Evolutionary conservation across 2,329 filamentous ascomycete species (phyloP).

Genomic region (Colletotrichum lentis): DNA sequence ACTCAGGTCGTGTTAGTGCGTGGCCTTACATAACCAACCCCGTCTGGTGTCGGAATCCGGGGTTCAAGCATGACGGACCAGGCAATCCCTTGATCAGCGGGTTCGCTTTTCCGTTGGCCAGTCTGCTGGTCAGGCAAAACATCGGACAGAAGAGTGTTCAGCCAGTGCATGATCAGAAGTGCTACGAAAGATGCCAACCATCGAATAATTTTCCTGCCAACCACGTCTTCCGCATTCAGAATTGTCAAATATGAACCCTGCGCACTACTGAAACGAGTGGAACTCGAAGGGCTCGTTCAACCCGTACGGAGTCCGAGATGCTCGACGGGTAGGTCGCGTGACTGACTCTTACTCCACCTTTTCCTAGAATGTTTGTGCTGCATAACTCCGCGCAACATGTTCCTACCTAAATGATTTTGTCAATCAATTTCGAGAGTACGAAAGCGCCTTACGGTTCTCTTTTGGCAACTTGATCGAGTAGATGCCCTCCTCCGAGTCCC

Average conservation of each 20-base stretch:
- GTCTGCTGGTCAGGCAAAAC: constrained; percentile 11
- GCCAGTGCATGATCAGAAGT: background rate
- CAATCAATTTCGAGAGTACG: too few species aligned
- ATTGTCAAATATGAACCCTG: accelerated
- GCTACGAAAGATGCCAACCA: background rate
- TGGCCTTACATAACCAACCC: constrained; percentile 26
- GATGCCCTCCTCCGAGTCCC: background rate
- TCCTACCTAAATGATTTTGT: background rate
- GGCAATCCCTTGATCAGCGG: constrained; percentile 24
- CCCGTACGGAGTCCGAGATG: constrained; percentile 8
- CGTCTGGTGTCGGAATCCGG: constrained; percentile 27
- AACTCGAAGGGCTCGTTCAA: background rate
- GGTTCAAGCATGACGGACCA: constrained; percentile 31
- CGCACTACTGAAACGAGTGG: background rate
- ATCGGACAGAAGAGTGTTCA: constrained; percentile 13
- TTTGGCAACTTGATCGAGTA: too few species aligned
- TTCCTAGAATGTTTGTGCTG: background rate
- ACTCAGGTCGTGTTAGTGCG: constrained; percentile 8
- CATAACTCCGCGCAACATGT: background rate
- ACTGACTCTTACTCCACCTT: background rate
- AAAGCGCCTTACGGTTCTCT: too few species aligned
- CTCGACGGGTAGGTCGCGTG: constrained; percentile 14
- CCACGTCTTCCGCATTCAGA: too few species aligned
- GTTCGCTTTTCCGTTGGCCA: background rate
- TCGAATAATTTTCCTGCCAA: background rate